These are phyloP conservation scores for Priceomyces melissophilus DNA, from an alignment of 805 yeast species.

Conservation along the genomic window DNA sequence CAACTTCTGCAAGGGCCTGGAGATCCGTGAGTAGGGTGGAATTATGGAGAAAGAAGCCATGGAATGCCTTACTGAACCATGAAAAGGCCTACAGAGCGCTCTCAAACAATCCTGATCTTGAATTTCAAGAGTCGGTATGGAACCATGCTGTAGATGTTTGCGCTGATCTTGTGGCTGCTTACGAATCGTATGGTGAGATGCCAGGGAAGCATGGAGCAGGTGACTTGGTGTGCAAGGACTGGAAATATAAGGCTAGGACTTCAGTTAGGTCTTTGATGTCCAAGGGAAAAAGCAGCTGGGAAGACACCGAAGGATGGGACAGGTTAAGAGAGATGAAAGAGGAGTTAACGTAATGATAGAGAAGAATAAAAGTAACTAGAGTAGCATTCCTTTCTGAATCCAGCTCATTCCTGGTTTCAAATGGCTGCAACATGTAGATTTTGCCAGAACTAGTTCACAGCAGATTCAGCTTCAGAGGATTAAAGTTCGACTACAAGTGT, in stretches of 20 bases:
- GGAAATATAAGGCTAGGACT: slow-evolving; percentile 81
- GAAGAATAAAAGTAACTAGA: too few species aligned
- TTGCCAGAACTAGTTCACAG: too few species aligned
- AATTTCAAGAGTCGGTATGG: slow-evolving; percentile 63
- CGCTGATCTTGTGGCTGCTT: slow-evolving; percentile 76
- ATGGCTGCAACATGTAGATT: too few species aligned
- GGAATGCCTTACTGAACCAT: slow-evolving; percentile 81
- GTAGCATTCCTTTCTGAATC: too few species aligned
- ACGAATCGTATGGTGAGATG: slow-evolving; percentile 80
- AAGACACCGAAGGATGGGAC: slow-evolving; percentile 74
- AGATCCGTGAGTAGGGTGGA: slow-evolving; percentile 80
- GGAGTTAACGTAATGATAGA: background rate
- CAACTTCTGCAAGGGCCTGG: slow-evolving; percentile 72
- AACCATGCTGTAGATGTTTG: slow-evolving; percentile 76
- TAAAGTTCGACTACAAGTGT: too few species aligned
- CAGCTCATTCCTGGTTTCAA: too few species aligned
- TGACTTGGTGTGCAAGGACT: slow-evolving; percentile 83
- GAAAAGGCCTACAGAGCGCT: slow-evolving; percentile 83
- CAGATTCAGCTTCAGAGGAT: too few species aligned
- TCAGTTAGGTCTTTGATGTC: slow-evolving; percentile 72
- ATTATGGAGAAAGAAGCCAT: slow-evolving; percentile 81
- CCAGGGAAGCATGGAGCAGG: slow-evolving; percentile 79
- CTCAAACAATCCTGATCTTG: slow-evolving; percentile 61
- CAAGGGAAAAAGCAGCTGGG: slow-evolving; percentile 78
- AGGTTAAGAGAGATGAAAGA: slow-evolving; percentile 52